Conservation (phyloP, 78 protist genomes). For the Guillardia theta region DNA sequence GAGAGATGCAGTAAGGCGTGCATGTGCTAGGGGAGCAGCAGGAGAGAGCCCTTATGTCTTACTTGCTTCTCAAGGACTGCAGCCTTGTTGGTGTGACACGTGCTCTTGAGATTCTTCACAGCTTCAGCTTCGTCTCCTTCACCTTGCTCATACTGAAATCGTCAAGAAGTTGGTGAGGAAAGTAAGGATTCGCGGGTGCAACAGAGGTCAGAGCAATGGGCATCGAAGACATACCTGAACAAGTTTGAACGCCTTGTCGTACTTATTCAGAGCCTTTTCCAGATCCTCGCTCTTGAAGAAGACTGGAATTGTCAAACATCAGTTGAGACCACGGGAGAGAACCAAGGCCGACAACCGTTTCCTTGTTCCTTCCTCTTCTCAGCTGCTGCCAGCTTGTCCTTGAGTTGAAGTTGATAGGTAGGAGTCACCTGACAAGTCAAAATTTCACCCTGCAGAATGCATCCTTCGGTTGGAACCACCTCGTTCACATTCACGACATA, state of each 20-base stretch:
- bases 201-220: no score
- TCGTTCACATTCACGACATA: not conserved
- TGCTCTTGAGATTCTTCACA: not conserved
- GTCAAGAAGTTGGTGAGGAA: no score
- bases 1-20: no score
- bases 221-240: no score
- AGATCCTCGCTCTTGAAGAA: not conserved
- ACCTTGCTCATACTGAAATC: constrained; percentile 27
- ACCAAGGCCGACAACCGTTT: not conserved
- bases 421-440: not conserved
- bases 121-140: constrained; percentile 3
- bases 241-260: not conserved
- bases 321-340: not conserved
- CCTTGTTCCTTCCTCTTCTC: not conserved
- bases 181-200: no score
- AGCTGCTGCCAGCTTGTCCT: constrained; percentile 11
- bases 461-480: no score
- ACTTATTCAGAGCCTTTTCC: not conserved
- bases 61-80: not conserved
- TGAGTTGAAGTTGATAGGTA: constrained; percentile 26
- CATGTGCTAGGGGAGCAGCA: not conserved
- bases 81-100: constrained; percentile 36
- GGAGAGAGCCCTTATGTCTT: not conserved
- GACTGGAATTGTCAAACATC: not conserved
- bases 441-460: not conserved